These are phyloP conservation scores for Penicillium longicatenatum DNA, from an alignment of 495 filamentous ascomycete species.

Conservation along the genomic window DNA sequence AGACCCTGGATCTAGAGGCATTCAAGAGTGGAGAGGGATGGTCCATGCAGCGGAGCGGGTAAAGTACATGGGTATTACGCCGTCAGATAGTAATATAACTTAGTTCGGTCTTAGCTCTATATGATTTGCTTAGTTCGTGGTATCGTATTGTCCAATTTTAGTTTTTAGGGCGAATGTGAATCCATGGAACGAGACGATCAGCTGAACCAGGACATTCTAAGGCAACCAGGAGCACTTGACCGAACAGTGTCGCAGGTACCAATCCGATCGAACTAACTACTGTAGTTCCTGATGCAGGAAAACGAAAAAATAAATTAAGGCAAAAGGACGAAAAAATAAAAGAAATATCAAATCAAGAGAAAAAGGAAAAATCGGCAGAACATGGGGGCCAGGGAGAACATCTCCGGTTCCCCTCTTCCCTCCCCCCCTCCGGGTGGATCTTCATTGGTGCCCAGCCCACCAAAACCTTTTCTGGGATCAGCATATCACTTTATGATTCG, in stretches of 20 bases:
- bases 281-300: too few relatives aligned
- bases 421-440: conserved; percentile 4
- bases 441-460: conserved; percentile 29
- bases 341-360: too few relatives aligned
- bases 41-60: conserved; percentile 21
- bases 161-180: background rate
- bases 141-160: background rate
- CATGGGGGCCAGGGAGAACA: conserved; percentile 15
- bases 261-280: background rate
- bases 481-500: conserved; percentile 4
- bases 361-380: background rate
- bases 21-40: conserved; percentile 29
- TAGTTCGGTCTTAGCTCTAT: background rate
- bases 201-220: background rate
- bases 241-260: background rate
- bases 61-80: conserved; percentile 9
- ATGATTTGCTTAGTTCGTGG: too few relatives aligned
- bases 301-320: background rate
- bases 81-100: conserved; percentile 1
- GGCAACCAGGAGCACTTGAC: conserved; percentile 10
- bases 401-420: conserved; percentile 17
- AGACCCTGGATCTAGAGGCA: conserved; percentile 36
- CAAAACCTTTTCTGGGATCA: conserved; percentile 16
- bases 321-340: too few relatives aligned
- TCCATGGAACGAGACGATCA: conserved; percentile 1